Conservation (phyloP, 441 rosid genomes). For the Brassica balearica region DNA sequence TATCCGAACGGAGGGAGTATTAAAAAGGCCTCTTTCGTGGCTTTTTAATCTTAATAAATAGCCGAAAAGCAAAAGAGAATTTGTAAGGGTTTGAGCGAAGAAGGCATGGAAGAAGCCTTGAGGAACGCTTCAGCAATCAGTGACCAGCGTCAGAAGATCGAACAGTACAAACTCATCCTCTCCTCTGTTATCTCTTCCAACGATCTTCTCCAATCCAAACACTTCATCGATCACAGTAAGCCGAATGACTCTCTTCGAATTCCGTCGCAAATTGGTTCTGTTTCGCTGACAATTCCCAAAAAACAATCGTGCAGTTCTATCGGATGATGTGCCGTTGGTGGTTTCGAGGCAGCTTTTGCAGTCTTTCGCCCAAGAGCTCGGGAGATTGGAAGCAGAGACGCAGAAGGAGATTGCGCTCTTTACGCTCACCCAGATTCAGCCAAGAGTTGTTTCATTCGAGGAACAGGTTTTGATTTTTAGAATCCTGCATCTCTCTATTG, state of each 20-base stretch:
- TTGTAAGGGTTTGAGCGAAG: not conserved
- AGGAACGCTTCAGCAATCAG: slow-evolving; percentile 74
- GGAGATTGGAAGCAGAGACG: slow-evolving; percentile 76
- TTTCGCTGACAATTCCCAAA: not conserved
- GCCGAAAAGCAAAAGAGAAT: too few species aligned
- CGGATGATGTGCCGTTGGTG: slow-evolving; percentile 75
- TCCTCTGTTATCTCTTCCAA: slow-evolving; percentile 82
- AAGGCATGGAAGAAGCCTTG: slow-evolving; percentile 80
- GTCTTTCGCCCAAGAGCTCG: slow-evolving; percentile 85
- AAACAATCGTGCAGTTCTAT: too few species aligned
- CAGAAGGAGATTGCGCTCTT: slow-evolving; percentile 93
- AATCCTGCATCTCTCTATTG: not conserved
- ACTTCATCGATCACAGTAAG: slow-evolving; percentile 83
- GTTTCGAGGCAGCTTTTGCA: slow-evolving; percentile 97
- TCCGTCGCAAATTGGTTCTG: not conserved
- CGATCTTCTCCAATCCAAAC: slow-evolving; percentile 78
- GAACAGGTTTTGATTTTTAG: slow-evolving; percentile 72
- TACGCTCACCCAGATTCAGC: slow-evolving; percentile 93
- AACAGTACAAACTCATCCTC: slow-evolving; percentile 91
- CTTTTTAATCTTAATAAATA: too few species aligned
- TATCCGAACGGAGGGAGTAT: too few species aligned
- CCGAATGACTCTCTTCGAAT: not conserved
- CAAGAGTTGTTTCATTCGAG: slow-evolving; percentile 97
- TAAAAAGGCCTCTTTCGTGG: too few species aligned
- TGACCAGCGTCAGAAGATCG: slow-evolving; percentile 99